These are phyloP conservation scores for Eucalyptus erythrocorys DNA, from an alignment of 345 rosid genomes.

Conservation along the genomic window DNA sequence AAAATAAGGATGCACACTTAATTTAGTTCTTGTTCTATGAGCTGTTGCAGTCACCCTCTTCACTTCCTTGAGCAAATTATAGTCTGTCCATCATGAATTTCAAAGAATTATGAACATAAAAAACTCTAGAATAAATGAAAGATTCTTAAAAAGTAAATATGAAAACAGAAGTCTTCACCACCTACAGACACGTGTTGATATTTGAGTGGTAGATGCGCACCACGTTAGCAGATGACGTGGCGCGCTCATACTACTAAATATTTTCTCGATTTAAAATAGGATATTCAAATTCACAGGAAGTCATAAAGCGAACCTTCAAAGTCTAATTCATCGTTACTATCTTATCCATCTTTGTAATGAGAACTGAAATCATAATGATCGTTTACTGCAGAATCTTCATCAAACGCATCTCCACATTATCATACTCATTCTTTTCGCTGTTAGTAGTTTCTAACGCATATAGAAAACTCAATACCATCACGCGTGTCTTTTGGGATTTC, in stretches of 20 bases:
- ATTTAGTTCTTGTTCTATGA: conserved; percentile 31
- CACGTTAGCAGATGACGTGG: no score
- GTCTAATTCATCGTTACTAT: conserved; percentile 29
- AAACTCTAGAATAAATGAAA: neutral
- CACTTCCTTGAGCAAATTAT: conserved; percentile 11
- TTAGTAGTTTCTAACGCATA: conserved; percentile 67
- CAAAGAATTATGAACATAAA: neutral
- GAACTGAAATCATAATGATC: conserved; percentile 33
- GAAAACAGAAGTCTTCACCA: neutral
- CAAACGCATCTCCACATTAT: conserved; percentile 30
- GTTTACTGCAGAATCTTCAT: conserved; percentile 42
- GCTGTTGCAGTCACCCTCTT: conserved; percentile 75
- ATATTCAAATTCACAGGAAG: neutral
- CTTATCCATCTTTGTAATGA: conserved; percentile 40
- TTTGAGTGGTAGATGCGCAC: no score
- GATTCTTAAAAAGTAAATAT: neutral
- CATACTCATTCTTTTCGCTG: conserved; percentile 24
- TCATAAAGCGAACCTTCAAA: conserved; percentile 35
- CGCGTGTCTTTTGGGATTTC: conserved; percentile 29
- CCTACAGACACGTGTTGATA: no score
- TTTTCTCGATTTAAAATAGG: neutral
- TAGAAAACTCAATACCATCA: conserved; percentile 46
- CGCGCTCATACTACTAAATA: no score
- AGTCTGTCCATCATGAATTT: neutral
- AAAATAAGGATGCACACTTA: conserved; percentile 17